Percentiles rank a stretch among this genome's conserved stretches.
These are phyloP conservation scores for Miscanthus sacchariflorus DNA, from an alignment of 202 grass and related monocot species.

Conservation along the genomic window DNA sequence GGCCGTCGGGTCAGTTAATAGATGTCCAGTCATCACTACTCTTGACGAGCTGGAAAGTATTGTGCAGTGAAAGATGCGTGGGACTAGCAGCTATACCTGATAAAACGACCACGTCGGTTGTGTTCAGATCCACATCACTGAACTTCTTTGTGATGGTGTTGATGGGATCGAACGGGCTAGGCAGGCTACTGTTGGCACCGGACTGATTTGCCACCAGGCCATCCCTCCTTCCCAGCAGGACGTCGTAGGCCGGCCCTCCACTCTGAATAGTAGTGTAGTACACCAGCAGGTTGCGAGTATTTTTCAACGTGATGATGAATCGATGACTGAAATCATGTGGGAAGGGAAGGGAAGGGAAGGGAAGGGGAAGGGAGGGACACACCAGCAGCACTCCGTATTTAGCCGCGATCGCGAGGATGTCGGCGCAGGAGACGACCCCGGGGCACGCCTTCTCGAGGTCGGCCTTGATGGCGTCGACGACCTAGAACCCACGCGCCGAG, in stretches of 20 bases:
- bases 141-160: constrained; percentile 46
- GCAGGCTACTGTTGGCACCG: constrained; percentile 68
- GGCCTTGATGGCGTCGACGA: constrained; percentile 82
- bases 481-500: constrained; percentile 78
- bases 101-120: constrained; percentile 72
- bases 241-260: constrained; percentile 62
- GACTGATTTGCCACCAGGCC: constrained; percentile 71
- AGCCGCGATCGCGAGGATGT: constrained; percentile 78
- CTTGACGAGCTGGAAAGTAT: neutral
- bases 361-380: neutral
- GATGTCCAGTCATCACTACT: neutral
- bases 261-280: constrained; percentile 45
- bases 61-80: neutral
- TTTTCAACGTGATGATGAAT: neutral
- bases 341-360: too few relatives aligned
- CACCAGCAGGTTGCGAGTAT: neutral
- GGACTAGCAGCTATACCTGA: constrained; percentile 52
- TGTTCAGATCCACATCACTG: constrained; percentile 55
- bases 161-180: constrained; percentile 51
- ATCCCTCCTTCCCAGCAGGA: constrained; percentile 77
- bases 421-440: constrained; percentile 79
- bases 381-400: constrained; percentile 76
- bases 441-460: constrained; percentile 76
- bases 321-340: neutral
- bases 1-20: neutral